A percentile compares a stretch with the other conserved stretches of the same genome.
phyloP scores from a whole-genome alignment of 2,329 filamentous ascomycete species.

The Aspergillus awamori region DNA sequence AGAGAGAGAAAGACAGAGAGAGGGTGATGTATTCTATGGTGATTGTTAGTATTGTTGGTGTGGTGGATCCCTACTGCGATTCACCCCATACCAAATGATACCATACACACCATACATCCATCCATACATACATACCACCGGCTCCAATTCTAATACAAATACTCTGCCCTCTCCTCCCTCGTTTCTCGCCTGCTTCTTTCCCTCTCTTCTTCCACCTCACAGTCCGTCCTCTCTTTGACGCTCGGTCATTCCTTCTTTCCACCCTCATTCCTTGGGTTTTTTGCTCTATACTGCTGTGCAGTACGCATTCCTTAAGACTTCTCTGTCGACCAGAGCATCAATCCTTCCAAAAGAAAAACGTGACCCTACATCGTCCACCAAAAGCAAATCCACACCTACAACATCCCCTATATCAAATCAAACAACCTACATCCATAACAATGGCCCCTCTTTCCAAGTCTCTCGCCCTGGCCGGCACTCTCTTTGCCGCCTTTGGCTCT shows the following conservation, averaged over 20 bases:
- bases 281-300: constrained; percentile 26
- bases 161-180: neutral
- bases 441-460: constrained; percentile 45
- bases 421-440: constrained; percentile 9
- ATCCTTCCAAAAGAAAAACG: constrained; percentile 8
- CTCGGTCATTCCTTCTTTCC: constrained; percentile 23
- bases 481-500: constrained; percentile 36
- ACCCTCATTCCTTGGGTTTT: constrained; percentile 16
- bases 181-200: constrained; percentile 8
- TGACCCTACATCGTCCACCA: constrained; percentile 8
- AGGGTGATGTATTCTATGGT: too few species aligned
- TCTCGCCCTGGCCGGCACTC: constrained; percentile 39
- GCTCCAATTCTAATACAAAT: neutral
- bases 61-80: too few species aligned
- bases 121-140: neutral
- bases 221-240: constrained; percentile 17
- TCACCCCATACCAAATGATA: neutral
- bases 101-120: neutral
- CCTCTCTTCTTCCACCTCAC: constrained; percentile 11
- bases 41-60: too few species aligned
- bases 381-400: constrained; percentile 11
- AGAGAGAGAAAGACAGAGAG: too few species aligned
- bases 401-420: constrained; percentile 4
- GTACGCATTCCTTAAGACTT: constrained; percentile 18
- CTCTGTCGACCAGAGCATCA: constrained; percentile 11